These are phyloP conservation scores for Phialophora expanda DNA, from an alignment of 2,329 filamentous ascomycete genomes.

Conservation along the genomic window DNA sequence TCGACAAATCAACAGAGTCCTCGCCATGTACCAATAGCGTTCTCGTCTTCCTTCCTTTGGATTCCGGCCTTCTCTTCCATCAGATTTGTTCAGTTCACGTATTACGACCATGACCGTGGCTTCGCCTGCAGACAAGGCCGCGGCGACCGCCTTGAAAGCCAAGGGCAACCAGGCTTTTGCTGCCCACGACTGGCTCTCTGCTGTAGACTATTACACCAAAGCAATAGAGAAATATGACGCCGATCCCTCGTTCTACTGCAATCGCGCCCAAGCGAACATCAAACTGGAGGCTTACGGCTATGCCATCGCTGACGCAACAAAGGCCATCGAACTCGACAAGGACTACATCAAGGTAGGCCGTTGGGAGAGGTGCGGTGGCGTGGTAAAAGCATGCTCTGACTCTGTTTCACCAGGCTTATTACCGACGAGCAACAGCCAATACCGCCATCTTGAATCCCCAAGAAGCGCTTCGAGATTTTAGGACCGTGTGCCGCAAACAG, in stretches of 20 bases:
- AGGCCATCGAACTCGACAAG: slow-evolving; percentile 86
- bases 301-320: slow-evolving; percentile 86
- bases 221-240: slow-evolving; percentile 83
- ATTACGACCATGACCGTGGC: slow-evolving; percentile 44
- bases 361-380: slow-evolving; percentile 10
- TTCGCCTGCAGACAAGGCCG: slow-evolving; percentile 58
- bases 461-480: slow-evolving; percentile 91
- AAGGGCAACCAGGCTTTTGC: slow-evolving; percentile 93
- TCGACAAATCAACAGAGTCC: not conserved
- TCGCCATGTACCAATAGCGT: slow-evolving; percentile 30
- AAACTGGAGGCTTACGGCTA: slow-evolving; percentile 95
- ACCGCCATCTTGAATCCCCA: slow-evolving; percentile 87
- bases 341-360: slow-evolving; percentile 79
- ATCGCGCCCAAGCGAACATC: slow-evolving; percentile 91
- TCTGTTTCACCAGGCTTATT: slow-evolving; percentile 72
- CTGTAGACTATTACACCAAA: slow-evolving; percentile 82
- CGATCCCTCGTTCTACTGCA: slow-evolving; percentile 90
- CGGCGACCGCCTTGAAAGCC: slow-evolving; percentile 85
- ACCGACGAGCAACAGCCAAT: slow-evolving; percentile 87
- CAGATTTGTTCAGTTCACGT: slow-evolving; percentile 5
- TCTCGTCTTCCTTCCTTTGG: not conserved
- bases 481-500: slow-evolving; percentile 83
- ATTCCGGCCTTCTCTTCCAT: slow-evolving; percentile 3
- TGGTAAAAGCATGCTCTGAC: not conserved
- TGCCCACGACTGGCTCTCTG: slow-evolving; percentile 80